A percentile compares a stretch with the other conserved stretches of the same genome.
Evolutionary conservation across 163 green algal genomes (phyloP).

Genomic region (Scenedesmus sp.): DNA sequence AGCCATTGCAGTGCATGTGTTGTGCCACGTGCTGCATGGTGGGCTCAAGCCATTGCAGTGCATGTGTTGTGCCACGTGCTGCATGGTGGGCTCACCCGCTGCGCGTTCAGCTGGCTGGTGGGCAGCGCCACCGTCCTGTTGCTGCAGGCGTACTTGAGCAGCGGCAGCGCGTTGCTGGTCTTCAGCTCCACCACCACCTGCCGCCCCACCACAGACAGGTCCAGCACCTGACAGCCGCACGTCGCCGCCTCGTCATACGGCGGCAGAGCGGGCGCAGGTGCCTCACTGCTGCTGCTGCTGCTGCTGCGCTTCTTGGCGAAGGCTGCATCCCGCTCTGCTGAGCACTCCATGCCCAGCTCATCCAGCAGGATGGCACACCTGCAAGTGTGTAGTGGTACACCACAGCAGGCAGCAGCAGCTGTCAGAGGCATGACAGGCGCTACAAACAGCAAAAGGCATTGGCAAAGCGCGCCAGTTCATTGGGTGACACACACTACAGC

Average conservation of each 20-base stretch:
- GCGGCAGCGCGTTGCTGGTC: conserved; percentile 49
- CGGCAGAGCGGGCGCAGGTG: neutral
- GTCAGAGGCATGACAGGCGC: too few species aligned
- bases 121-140: conserved; percentile 42
- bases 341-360: conserved; percentile 29
- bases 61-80: neutral
- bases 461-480: too few species aligned
- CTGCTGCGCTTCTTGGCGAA: neutral
- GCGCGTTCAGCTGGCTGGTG: conserved; percentile 48
- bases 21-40: neutral
- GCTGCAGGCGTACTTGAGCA: conserved; percentile 54
- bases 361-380: conserved; percentile 56
- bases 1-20: neutral
- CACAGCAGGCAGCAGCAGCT: neutral
- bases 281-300: neutral
- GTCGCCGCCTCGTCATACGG: neutral
- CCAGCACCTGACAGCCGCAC: neutral
- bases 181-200: conserved; percentile 54
- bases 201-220: conserved; percentile 14
- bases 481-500: too few species aligned
- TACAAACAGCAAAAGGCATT: too few species aligned
- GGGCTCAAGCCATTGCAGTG: neutral
- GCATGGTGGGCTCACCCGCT: conserved; percentile 11
- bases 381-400: neutral
- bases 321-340: neutral